These are phyloP conservation scores for Ophiostoma piceae DNA, from an alignment of 2,329 filamentous ascomycete genomes.

Conservation along the genomic window DNA sequence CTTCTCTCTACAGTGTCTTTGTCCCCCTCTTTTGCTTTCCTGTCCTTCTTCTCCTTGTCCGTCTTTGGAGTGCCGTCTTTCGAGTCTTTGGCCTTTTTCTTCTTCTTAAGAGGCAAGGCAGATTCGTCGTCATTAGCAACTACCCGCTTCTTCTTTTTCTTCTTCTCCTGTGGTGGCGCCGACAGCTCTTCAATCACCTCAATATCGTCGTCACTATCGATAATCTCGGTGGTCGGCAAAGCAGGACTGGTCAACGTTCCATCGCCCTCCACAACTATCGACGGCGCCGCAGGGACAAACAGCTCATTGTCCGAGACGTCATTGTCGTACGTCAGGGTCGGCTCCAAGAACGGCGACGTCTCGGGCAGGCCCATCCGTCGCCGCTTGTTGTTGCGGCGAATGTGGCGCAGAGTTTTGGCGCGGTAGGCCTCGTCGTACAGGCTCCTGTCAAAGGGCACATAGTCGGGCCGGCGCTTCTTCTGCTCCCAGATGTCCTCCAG, in stretches of 20 bases:
- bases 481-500: conserved; percentile 40
- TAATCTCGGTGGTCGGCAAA: background rate
- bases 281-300: background rate
- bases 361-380: conserved; percentile 35
- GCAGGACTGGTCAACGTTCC: background rate
- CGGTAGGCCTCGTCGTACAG: conserved; percentile 33
- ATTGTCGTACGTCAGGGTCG: background rate
- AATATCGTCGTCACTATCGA: background rate
- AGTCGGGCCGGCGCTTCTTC: conserved; percentile 35
- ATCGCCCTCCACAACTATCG: background rate
- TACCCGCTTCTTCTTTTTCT: conserved; percentile 14
- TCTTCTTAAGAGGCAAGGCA: background rate
- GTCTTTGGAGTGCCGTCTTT: background rate
- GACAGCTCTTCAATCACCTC: conserved; percentile 11
- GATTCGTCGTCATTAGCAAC: background rate
- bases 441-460: conserved; percentile 37
- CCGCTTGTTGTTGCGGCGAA: conserved; percentile 43
- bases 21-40: background rate
- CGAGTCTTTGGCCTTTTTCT: background rate
- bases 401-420: conserved; percentile 30
- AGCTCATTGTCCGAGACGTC: background rate
- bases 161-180: conserved; percentile 1
- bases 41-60: background rate
- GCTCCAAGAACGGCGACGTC: conserved; percentile 29
- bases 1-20: background rate